Evolutionary conservation across 345 rosid genomes (phyloP).

Genomic region (Salix arbutifolia): DNA sequence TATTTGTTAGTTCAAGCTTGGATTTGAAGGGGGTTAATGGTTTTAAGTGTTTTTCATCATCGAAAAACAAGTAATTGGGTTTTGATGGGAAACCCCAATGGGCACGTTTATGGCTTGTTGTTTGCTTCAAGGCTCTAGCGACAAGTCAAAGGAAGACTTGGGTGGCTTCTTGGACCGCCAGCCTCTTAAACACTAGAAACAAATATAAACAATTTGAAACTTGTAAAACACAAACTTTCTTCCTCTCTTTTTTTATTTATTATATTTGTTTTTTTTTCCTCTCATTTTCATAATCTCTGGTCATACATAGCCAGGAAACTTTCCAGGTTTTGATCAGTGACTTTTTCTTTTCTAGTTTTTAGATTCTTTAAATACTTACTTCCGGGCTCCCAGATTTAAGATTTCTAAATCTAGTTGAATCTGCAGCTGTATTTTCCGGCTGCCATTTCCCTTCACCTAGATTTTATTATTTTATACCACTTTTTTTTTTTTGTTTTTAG

Average conservation of each 20-base stretch:
- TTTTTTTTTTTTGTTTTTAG: not conserved
- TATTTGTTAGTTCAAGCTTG: not conserved
- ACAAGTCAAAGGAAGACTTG: slow-evolving; percentile 32
- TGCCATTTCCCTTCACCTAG: not conserved
- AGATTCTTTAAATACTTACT: not conserved
- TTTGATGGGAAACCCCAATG: slow-evolving; percentile 6
- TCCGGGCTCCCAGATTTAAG: not conserved
- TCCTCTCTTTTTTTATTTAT: not conserved
- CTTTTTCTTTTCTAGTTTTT: not conserved
- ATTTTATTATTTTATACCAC: not conserved
- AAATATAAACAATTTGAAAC: not conserved
- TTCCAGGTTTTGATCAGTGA: not conserved
- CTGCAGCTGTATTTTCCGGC: not conserved
- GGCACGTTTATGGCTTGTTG: slow-evolving; percentile 14
- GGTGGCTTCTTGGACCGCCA: slow-evolving; percentile 6
- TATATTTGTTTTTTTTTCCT: not conserved
- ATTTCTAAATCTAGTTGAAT: not conserved
- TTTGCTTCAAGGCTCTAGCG: slow-evolving; percentile 4
- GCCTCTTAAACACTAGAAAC: not conserved
- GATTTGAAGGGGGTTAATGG: slow-evolving; percentile 3
- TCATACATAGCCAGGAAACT: no score
- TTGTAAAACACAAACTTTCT: no score
- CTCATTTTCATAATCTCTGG: no score
- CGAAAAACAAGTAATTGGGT: slow-evolving; percentile 23
- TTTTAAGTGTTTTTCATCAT: not conserved